Evolutionary conservation across 192 early-diverging fungal genomes (phyloP), one percentile per base, ranked within the genome.

Genomic region (Bifiguratus adelaidae): DNA sequence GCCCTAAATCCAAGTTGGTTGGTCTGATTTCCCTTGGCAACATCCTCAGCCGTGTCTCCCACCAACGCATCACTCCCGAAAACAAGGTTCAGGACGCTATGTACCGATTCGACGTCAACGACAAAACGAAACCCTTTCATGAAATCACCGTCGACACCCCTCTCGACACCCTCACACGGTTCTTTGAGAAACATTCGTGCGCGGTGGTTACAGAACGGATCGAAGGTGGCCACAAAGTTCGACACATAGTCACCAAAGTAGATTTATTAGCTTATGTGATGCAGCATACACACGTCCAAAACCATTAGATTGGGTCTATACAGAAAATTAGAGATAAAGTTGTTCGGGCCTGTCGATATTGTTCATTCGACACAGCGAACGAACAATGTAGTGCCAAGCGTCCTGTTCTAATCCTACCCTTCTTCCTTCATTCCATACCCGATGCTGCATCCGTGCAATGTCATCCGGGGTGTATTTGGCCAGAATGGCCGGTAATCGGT

Each of bases 161-260:
- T 13, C 72, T 99, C 50, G 86, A 85, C 7, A 72, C 74, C 41
- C 66, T 99, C 57, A 80, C 82, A 26, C 57, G 67, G 28, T 99
- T 96, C 70, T 96, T 99, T 63, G 94, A 96, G 58, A 86, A 80
- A 44, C 76, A 95, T 72, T 88, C 81, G 38, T 73, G 78, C 7
- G 95, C 88, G 21, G 73, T 99, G 43, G 90, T 99, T 24, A 99
- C 95, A 15, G 84, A 86, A 64, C 60, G 58, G 33, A 61, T 58
- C 16, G 67, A 69, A 30, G 67, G 75, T 16, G 77, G 80, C 37
- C 72, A 78, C 33, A 74, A 74, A 46, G 84, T 92, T 33, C 50
- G 61, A 46, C 80, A 86, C 43, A 88, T 99, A n/a, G 76, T 96
- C 21, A 99, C 92, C 44, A 95, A 95, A 60, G 81, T 96, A 37